Conservation (phyloP, 2,329 filamentous ascomycete species). For the Aspergillus sp. region DNA sequence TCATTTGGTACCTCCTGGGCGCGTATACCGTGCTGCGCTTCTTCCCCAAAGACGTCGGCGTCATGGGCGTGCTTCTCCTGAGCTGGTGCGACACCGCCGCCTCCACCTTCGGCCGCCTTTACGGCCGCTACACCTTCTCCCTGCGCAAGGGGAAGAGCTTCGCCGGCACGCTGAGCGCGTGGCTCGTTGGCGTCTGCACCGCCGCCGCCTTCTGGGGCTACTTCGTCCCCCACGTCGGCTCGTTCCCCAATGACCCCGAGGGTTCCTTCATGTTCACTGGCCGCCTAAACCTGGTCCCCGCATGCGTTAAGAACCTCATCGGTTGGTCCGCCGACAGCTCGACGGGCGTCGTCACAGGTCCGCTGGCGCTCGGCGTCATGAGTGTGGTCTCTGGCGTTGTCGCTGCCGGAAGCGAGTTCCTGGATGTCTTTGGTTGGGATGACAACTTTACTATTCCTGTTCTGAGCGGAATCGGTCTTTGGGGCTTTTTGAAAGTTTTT, state of each 20-base stretch:
- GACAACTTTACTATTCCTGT: constrained; percentile 97
- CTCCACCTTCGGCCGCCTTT: constrained; percentile 86
- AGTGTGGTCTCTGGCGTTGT: constrained; percentile 85
- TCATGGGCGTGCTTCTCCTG: constrained; percentile 83
- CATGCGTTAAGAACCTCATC: constrained; percentile 55
- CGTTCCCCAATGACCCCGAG: constrained; percentile 65
- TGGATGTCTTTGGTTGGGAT: constrained; percentile 91
- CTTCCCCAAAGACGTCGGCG: constrained; percentile 89
- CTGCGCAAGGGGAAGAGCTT: constrained; percentile 86
- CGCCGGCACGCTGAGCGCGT: constrained; percentile 82
- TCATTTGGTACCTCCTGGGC: constrained; percentile 93
- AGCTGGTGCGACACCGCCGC: constrained; percentile 99
- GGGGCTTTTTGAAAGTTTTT: constrained; percentile 88
- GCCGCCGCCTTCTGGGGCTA: constrained; percentile 86
- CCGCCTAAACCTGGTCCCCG: constrained; percentile 64
- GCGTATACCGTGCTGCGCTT: constrained; percentile 81
- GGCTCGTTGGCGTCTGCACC: constrained; percentile 75
- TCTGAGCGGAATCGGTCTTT: constrained; percentile 82
- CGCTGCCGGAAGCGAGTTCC: constrained; percentile 82
- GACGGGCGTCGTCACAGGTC: constrained; percentile 62
- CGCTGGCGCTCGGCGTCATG: constrained; percentile 72
- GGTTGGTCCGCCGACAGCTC: constrained; percentile 57
- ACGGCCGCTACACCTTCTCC: constrained; percentile 82
- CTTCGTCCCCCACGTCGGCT: constrained; percentile 67
- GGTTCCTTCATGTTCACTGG: constrained; percentile 81